Base-by-base conservation (phyloP, 352 stramenopile genomes). In the Globisporangium irregulare region DNA sequence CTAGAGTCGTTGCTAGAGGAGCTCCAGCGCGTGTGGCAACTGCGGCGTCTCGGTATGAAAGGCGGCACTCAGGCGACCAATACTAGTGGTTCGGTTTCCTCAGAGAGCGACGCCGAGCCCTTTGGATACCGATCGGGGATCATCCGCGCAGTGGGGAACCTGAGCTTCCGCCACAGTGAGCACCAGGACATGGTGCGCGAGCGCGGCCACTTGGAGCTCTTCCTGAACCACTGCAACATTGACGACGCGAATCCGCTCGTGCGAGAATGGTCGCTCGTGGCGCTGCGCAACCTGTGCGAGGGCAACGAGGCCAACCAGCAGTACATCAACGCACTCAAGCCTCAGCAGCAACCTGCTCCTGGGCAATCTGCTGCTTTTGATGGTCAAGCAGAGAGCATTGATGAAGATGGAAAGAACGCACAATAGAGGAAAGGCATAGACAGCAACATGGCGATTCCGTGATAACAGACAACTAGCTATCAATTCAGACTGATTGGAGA, bases 151-250 rank as follows among this genome's bases (percentile, higher is more conserved):
- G 74, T 95, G 18, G 90, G 88, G 18, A 97, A 97, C 68, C 62
- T 94, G 38, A 87, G 84, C 67, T 94, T 91, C 68, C 83, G 87
- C 12, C 77, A 92, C 62, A 71, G 64, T 0, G 65, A 64, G 0
- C 78, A 89, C 50, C 91, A 97, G 74, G 87, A 97, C 68, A 36
- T 89, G 20, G 83, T 97, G 51, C 86, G 91, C 7, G 77, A 91
- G 3, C 72, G 78, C 25, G 87, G 87, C 1, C 91, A 81, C 62
- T 70, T 97, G 12, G 77, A 79, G 25, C 74, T 97, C 27, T 86
- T 97, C 64, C 82, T 97, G 9, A 95, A 92, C 70, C 90, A 97
- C 73, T 97, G 91, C 70, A 96, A 94, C 72, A 81, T 97, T 9
- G 90, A 97, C 65, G 86, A 94, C 61, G 73, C 70, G 2, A 97